A percentile compares a stretch with the other conserved stretches of the same genome.
These are phyloP conservation scores for Pseudogymnoascus destructans DNA, from an alignment of 2,329 filamentous ascomycete genomes.

Conservation along the genomic window DNA sequence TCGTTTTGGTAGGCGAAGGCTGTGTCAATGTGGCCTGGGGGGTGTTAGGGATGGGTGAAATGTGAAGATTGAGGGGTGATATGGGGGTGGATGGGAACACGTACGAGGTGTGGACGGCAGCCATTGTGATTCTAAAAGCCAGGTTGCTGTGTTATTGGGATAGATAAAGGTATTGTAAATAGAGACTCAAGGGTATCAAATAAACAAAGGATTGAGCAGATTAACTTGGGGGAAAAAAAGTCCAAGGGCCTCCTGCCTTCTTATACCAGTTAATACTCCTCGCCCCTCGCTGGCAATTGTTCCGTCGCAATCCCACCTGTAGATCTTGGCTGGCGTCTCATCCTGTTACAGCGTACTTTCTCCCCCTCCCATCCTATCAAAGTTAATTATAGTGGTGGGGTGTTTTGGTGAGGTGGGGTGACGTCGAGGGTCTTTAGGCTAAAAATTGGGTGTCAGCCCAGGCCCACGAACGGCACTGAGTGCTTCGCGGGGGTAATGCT, in stretches of 20 bases:
- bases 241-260: not conserved
- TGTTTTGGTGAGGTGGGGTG: not conserved
- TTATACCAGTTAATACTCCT: not conserved
- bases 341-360: not conserved
- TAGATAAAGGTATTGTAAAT: not conserved
- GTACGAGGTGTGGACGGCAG: slow-evolving; percentile 13
- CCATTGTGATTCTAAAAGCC: not conserved
- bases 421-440: not conserved
- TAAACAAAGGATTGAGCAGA: not conserved
- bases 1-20: slow-evolving; percentile 65
- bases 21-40: slow-evolving; percentile 55
- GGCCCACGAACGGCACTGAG: not conserved
- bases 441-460: not conserved
- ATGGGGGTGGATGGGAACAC: slow-evolving; percentile 10
- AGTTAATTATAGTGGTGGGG: not conserved
- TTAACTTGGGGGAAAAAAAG: not conserved
- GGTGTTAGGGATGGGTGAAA: not conserved
- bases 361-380: not conserved
- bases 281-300: not conserved
- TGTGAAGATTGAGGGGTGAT: slow-evolving; percentile 10
- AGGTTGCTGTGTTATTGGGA: not conserved
- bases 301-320: not conserved
- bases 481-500: not conserved
- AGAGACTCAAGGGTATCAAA: slow-evolving; percentile 3
- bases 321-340: not conserved